phyloP scores from a whole-genome alignment of 2,329 filamentous ascomycete species.

The Cyanodermella asteris region DNA sequence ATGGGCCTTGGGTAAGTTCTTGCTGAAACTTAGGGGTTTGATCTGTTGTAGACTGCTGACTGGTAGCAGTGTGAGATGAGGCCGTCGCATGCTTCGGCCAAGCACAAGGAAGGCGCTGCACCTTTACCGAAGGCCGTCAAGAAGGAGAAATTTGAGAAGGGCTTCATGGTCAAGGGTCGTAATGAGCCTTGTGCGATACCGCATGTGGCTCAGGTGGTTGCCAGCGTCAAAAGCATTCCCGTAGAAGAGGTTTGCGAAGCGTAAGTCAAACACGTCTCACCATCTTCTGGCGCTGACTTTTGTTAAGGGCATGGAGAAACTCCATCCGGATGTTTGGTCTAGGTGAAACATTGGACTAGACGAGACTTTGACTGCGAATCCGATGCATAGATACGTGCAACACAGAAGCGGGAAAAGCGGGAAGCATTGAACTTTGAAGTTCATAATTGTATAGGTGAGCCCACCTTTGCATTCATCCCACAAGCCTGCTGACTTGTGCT shows the following conservation, averaged over 20 bases:
- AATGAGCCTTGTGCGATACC: constrained; percentile 84
- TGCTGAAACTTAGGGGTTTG: constrained; percentile 1
- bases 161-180: constrained; percentile 76
- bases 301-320: constrained; percentile 48
- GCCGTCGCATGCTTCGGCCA: constrained; percentile 65
- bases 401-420: too few species aligned
- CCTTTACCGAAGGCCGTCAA: constrained; percentile 66
- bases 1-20: constrained; percentile 54
- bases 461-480: too few species aligned
- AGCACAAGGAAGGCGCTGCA: constrained; percentile 46
- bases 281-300: not conserved
- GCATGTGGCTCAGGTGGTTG: constrained; percentile 72
- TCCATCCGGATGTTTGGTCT: constrained; percentile 60
- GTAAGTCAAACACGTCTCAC: constrained; percentile 19
- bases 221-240: constrained; percentile 57
- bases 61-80: constrained; percentile 57
- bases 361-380: too few species aligned
- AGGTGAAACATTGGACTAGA: constrained; percentile 20
- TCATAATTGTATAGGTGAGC: too few species aligned
- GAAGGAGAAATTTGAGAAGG: constrained; percentile 84
- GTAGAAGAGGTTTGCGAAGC: constrained; percentile 71
- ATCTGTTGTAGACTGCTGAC: not conserved
- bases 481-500: too few species aligned
- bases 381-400: too few species aligned
- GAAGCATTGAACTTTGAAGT: too few species aligned